These are phyloP conservation scores for Xenoacremonium recifei DNA, from an alignment of 2,329 filamentous ascomycete species.

Conservation along the genomic window DNA sequence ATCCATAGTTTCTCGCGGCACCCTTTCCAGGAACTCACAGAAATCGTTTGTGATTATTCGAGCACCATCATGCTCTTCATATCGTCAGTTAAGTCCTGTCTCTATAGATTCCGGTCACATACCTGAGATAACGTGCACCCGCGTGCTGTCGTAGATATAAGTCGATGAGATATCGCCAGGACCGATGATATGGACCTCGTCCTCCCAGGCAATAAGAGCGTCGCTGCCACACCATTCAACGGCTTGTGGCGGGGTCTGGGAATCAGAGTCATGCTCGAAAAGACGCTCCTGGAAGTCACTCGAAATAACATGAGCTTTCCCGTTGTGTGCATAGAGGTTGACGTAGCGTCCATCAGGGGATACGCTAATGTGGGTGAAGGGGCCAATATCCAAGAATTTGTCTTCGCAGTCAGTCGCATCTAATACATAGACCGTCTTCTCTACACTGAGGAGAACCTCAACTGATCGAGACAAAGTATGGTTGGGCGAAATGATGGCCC, in stretches of 20 bases:
- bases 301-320: slow-evolving; percentile 87
- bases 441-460: slow-evolving; percentile 85
- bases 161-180: slow-evolving; percentile 72
- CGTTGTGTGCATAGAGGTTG: slow-evolving; percentile 81
- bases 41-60: slow-evolving; percentile 86
- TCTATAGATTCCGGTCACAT: slow-evolving; percentile 28
- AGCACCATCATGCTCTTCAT: slow-evolving; percentile 73
- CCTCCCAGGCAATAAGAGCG: slow-evolving; percentile 94
- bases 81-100: slow-evolving; percentile 9
- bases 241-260: slow-evolving; percentile 80
- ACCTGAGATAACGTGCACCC: slow-evolving; percentile 86
- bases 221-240: slow-evolving; percentile 97
- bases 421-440: slow-evolving; percentile 78
- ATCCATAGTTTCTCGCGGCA: slow-evolving; percentile 81
- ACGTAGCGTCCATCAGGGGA: slow-evolving; percentile 89
- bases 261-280: slow-evolving; percentile 87
- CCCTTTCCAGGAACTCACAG: slow-evolving; percentile 97
- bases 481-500: slow-evolving; percentile 84
- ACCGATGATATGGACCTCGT: slow-evolving; percentile 92
- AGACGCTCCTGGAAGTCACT: slow-evolving; percentile 92
- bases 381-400: slow-evolving; percentile 84
- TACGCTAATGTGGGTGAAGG: slow-evolving; percentile 86
- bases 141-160: slow-evolving; percentile 86
- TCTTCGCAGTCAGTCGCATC: slow-evolving; percentile 91
- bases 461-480: slow-evolving; percentile 90